Base-by-base conservation (phyloP, 148 eudicot species). In the Vaccinium myrtillus region DNA sequence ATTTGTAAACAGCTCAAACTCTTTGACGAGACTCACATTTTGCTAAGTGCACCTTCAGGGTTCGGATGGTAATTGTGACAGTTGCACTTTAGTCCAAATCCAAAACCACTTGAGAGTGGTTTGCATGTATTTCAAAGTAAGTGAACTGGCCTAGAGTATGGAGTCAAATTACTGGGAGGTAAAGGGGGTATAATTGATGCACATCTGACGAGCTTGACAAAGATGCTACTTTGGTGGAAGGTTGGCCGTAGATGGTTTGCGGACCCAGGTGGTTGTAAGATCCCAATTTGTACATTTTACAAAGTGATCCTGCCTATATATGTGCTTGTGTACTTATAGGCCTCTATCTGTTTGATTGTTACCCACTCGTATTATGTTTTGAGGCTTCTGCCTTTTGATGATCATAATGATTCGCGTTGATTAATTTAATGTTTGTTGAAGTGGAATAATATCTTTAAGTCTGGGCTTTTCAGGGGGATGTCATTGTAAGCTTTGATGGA, bases 401-500 rank as follows among this genome's bases (percentile, higher is more conserved):
- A 55, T 8, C 53, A 18, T 49, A 48, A 49, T 21, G 48, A 82
- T 43, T 25, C 2, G 32, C 16, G 1, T 48, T 65, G 48, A 4
- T 48, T 15, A 69, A 36, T 74, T 39, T 23, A 73, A 55, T 54
- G 32, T 39, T 74, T 16, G n/a, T 32, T 8, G 13, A 36, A 8
- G 61, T 65, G 18, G 48, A 53, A 61, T 82, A 21, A 18, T 77
- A 21, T n/a, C 48, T 61, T 21, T 82, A 32, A 30, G 39, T 74
- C 51, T 2, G 23, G 75, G 46, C 84, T 81, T 80, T 89, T 76
- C 92, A 96, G 99, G 99, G 99, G 43, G 99, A 96, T 71, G 98
- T 96, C 80, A 93, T 96, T 83, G 95, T 94, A 70, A 94, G 95
- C 87, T 96, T 96, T 89, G 95, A 96, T 75, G 95, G 89, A 69